These are phyloP conservation scores for Boletellus deceptivus DNA, from an alignment of 1,284 basidiomycete species.

Conservation along the genomic window DNA sequence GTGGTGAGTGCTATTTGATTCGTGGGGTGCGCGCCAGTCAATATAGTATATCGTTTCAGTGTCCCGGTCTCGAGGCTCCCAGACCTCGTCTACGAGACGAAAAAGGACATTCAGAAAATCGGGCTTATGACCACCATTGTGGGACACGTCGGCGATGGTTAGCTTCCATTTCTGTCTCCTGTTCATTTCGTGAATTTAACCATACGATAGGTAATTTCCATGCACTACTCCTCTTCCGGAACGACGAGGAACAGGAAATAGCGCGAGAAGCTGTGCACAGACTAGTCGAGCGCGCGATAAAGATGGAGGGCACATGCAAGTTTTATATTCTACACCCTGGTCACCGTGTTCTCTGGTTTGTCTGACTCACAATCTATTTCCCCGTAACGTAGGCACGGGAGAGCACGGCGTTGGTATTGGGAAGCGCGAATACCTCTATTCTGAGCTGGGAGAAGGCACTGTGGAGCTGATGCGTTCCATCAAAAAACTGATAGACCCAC, in stretches of 20 bases:
- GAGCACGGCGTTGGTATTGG: slow-evolving; percentile 91
- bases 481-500: slow-evolving; percentile 75
- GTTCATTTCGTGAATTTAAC: neutral
- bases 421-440: slow-evolving; percentile 70
- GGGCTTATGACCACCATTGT: slow-evolving; percentile 67
- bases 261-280: slow-evolving; percentile 57
- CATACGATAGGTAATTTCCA: slow-evolving; percentile 51
- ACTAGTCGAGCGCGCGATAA: slow-evolving; percentile 73
- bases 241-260: slow-evolving; percentile 54
- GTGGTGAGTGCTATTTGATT: slow-evolving; percentile 52
- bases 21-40: neutral
- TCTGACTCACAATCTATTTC: neutral
- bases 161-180: slow-evolving; percentile 27
- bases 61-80: slow-evolving; percentile 83
- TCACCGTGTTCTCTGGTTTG: neutral
- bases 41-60: slow-evolving; percentile 34
- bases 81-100: slow-evolving; percentile 71
- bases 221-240: slow-evolving; percentile 57
- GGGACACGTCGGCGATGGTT: slow-evolving; percentile 86
- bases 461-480: slow-evolving; percentile 84
- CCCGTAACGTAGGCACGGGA: slow-evolving; percentile 57
- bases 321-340: neutral
- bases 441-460: slow-evolving; percentile 81
- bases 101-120: slow-evolving; percentile 61
- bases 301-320: slow-evolving; percentile 74